phyloP scores from a whole-genome alignment of 192 early-diverging fungal species.

The Coemansia asiatica region DNA sequence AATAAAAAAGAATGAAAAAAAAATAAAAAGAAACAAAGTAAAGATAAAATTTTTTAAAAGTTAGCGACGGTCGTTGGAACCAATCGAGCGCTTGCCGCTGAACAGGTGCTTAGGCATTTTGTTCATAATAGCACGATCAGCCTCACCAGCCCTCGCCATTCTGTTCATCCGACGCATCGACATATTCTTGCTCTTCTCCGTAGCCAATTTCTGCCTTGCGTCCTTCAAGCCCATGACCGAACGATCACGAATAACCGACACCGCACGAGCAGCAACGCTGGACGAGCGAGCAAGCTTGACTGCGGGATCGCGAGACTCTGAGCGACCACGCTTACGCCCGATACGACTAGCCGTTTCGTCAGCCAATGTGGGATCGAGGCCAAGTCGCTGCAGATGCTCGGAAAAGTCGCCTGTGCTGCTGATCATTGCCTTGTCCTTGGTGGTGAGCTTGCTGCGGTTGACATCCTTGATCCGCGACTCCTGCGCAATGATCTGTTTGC shows the following conservation, averaged over 20 bases:
- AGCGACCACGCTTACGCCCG: constrained; percentile 74
- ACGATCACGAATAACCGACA: constrained; percentile 62
- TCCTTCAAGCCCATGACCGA: constrained; percentile 76
- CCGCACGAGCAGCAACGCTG: constrained; percentile 61
- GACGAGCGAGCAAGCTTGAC: constrained; percentile 65
- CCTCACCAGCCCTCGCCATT: constrained; percentile 82
- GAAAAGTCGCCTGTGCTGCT: constrained; percentile 63
- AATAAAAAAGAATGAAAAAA: background rate
- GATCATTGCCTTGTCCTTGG: constrained; percentile 37
- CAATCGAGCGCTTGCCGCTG: constrained; percentile 81
- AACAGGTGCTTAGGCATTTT: constrained; percentile 99
- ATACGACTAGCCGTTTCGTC: constrained; percentile 60
- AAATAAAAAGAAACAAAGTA: constrained; percentile 9
- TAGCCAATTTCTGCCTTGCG: constrained; percentile 48
- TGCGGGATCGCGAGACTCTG: constrained; percentile 64
- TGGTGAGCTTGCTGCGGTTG: constrained; percentile 71
- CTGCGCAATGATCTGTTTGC: constrained; percentile 79
- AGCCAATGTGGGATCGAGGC: constrained; percentile 65
- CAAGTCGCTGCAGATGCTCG: constrained; percentile 68
- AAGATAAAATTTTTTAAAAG: background rate
- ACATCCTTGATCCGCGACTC: constrained; percentile 79
- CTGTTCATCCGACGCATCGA: constrained; percentile 73
- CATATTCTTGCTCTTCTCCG: constrained; percentile 76
- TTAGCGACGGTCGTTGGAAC: constrained; percentile 81
- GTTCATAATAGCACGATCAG: constrained; percentile 86